Conservation (phyloP, 208 protist species). For the Trypanosoma melophagium region DNA sequence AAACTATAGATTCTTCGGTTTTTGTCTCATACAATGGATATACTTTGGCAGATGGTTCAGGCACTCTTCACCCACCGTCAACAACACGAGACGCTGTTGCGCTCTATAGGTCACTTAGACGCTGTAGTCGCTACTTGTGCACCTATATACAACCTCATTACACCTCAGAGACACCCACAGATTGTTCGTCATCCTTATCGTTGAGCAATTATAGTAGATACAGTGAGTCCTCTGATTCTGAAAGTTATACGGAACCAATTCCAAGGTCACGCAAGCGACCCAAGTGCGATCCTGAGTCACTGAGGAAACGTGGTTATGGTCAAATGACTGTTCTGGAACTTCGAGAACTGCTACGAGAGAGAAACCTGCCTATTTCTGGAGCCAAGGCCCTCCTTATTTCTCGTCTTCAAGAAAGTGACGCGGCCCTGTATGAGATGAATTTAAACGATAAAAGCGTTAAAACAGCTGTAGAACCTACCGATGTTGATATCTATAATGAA, state of each 20-base stretch:
- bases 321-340: slow-evolving; percentile 24
- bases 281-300: background rate
- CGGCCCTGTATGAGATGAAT: background rate
- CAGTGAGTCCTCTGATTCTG: slow-evolving; percentile 16
- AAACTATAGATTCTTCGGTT: slow-evolving; percentile 33
- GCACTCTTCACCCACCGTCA: slow-evolving; percentile 39
- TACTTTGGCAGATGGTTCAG: slow-evolving; percentile 60
- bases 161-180: slow-evolving; percentile 5
- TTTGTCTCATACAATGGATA: slow-evolving; percentile 74
- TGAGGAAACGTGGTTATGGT: background rate
- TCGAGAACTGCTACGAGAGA: slow-evolving; percentile 34
- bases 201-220: background rate
- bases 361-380: slow-evolving; percentile 44
- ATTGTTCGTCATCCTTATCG: slow-evolving; percentile 15
- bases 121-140: slow-evolving; percentile 42
- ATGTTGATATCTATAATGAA: background rate
- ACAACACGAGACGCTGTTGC: slow-evolving; percentile 39
- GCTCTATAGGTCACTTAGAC: slow-evolving; percentile 41
- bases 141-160: background rate
- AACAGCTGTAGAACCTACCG: background rate
- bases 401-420: slow-evolving; percentile 34
- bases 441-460: background rate
- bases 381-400: slow-evolving; percentile 51
- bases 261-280: slow-evolving; percentile 4
- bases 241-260: slow-evolving; percentile 19